Base-by-base conservation (phyloP, 1,284 basidiomycete species). In the Trichosporon sp. region DNA sequence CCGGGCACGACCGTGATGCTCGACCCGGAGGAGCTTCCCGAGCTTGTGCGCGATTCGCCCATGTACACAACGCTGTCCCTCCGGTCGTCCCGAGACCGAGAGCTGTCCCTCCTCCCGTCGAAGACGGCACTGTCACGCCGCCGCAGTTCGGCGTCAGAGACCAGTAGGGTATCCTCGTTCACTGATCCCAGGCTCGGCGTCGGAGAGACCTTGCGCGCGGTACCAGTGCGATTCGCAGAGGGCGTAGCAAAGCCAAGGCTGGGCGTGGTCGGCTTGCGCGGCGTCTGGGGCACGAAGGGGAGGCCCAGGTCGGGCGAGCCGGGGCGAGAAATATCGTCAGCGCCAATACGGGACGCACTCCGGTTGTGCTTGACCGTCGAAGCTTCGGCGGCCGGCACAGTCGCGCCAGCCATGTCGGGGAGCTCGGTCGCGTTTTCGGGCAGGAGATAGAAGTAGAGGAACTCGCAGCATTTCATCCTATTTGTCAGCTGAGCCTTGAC, bases 381-480 rank as follows among this genome's bases (percentile, higher is more conserved):
- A 3, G 59, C 10, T 11, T 61, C 59, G 11, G 69, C 66, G 54
- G 35, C 14, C 48, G 12, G 64, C 14, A 48, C 65, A n/a, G 54
- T 10, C 6, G 26, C 31, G 21, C 35, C 12, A 11, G 67, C 38
- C 56, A 72, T 38, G 46, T 70, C 68, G 2, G 65, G 70, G 54
- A 70, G 38, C 12, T 35, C 63, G n/a, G 65, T 59, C 40, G 63
- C 65, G 61, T 74, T 66, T 80, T 96, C 93, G 72, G 94, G 93
- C 67, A 94, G 85, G 4, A 96, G 87, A 80, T 96, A 96, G 80
- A 94, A 96, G 81, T 95, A 95, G 4, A 96, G 84, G 77, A 96
- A 94, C 79, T 96, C 94, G 31, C 96, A 87, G 75, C 92, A 94
- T 85, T 96, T 95, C 91, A 96, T 95, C 76, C 93, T 95, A 73